phyloP scores from a whole-genome alignment of 805 yeast genomes.

The Candida alai region DNA sequence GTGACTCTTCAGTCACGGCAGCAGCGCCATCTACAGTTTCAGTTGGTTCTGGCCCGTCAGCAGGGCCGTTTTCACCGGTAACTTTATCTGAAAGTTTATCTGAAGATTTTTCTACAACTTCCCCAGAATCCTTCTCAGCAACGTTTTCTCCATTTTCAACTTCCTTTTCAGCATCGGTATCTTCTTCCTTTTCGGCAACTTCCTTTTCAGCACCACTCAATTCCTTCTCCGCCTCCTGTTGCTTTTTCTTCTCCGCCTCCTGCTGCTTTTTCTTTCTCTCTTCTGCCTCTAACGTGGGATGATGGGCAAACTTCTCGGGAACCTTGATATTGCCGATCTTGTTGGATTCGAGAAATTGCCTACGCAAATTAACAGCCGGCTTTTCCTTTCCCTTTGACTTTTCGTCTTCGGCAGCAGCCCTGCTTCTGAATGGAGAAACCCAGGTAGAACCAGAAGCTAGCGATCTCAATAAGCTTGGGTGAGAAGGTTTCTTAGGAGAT shows the following conservation, averaged over 20 bases:
- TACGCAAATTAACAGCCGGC: conserved; percentile 22
- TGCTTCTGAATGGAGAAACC: conserved; percentile 40
- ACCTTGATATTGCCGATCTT: conserved; percentile 30
- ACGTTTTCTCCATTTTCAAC: conserved; percentile 18
- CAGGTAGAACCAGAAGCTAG: conserved; percentile 31
- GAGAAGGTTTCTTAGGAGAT: no score
- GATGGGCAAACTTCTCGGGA: conserved; percentile 38
- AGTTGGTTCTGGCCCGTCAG: conserved; percentile 12
- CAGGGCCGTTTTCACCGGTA: conserved; percentile 11
- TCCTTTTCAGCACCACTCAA: conserved; percentile 11
- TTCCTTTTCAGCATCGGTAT: conserved; percentile 25
- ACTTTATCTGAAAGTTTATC: conserved; percentile 13
- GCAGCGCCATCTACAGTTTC: conserved; percentile 11
- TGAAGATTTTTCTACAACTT: conserved; percentile 6
- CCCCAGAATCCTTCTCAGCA: conserved; percentile 15
- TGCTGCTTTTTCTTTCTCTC: conserved; percentile 26
- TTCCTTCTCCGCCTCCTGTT: conserved; percentile 21
- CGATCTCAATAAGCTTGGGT: conserved; percentile 20
- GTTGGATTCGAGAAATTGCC: conserved; percentile 34
- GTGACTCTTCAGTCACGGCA: conserved; percentile 11
- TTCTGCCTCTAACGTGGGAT: conserved; percentile 36
- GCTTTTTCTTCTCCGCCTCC: conserved; percentile 35
- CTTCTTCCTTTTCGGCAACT: conserved; percentile 13
- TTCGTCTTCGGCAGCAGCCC: conserved; percentile 2
- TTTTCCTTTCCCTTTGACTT: conserved; percentile 16